Base-by-base conservation (phyloP, 495 filamentous ascomycete genomes). In the Penicillium silybi region DNA sequence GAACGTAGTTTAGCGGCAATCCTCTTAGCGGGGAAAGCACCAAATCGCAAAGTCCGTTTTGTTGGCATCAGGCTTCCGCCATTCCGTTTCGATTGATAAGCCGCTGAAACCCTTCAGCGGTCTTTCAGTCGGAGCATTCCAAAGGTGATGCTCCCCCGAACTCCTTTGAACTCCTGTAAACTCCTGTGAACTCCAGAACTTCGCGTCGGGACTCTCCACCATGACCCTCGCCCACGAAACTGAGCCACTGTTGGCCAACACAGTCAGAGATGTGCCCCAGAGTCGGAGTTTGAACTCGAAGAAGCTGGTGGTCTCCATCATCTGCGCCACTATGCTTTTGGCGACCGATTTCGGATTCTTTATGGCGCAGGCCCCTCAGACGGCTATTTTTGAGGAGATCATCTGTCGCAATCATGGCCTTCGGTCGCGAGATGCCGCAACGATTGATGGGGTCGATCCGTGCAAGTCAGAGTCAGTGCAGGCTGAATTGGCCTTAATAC, bases 391-490 rank as follows among this genome's bases (percentile, higher is more conserved):
- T 17, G 64, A 76, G 44, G 57, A 63, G 13, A 74, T 77, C 26
- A 61, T 76, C 32, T 77, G 74, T 44, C 52, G 46, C n/a, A 50
- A 72, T 1, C 61, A 72, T 32, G 69, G 67, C 15, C 34, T 50
- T 1, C 23, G 46, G 18, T 19, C 22, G 15, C 39, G 25, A 16
- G 34, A 22, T 11, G 17, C n/a, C 5, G n/a, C 18, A 3, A 26
- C 40, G 2, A 15, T 43, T 4, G 13, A 18, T 2, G 44, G 41
- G 10, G 45, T 43, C 11, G 48, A 61, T 19, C 57, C 52, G 16
- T 77, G 74, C 44, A 75, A 75, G 54, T 65, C 74, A 11, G 71
- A 69, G 40, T 46, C 64, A 1, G 71, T 77, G 22, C 74, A 78
- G 57, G 68, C 59, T 32, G 68, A 76, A 38, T 44, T 77, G 32